Evolutionary conservation across 345 rosid genomes (phyloP).

Genomic region (Streptanthus diversifolius): DNA sequence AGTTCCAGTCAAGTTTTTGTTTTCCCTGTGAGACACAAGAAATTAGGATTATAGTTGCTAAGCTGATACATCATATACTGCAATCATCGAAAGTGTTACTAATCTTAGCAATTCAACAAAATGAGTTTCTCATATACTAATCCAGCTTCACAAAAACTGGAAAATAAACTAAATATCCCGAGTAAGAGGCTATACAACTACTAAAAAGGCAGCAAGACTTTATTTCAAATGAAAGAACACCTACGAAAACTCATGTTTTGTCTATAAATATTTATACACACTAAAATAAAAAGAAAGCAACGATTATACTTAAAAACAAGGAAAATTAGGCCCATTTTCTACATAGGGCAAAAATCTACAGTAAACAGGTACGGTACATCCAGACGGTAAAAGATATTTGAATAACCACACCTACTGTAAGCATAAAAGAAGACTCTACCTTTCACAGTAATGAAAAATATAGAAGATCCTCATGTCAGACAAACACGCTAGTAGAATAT

Average conservation of each 20-base stretch:
- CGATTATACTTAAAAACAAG: background rate
- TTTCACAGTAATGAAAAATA: background rate
- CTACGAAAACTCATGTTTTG: background rate
- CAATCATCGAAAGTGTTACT: background rate
- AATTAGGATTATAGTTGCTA: background rate
- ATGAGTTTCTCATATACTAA: background rate
- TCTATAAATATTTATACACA: background rate
- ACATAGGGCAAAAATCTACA: background rate
- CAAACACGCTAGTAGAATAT: background rate
- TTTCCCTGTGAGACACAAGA: constrained; percentile 55
- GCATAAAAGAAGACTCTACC: background rate
- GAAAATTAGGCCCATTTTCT: background rate
- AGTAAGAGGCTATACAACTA: background rate
- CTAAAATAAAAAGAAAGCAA: background rate
- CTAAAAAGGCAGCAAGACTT: background rate
- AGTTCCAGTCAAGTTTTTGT: constrained; percentile 89
- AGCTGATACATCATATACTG: background rate
- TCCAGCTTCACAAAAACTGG: background rate
- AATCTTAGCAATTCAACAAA: background rate
- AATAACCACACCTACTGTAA: background rate
- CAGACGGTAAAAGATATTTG: background rate
- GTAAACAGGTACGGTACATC: background rate
- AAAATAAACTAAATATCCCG: background rate
- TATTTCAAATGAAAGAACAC: background rate
- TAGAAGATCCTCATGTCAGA: background rate